phyloP scores from a whole-genome alignment of 2,329 filamentous ascomycete species.

The Akanthomyces muscarius region DNA sequence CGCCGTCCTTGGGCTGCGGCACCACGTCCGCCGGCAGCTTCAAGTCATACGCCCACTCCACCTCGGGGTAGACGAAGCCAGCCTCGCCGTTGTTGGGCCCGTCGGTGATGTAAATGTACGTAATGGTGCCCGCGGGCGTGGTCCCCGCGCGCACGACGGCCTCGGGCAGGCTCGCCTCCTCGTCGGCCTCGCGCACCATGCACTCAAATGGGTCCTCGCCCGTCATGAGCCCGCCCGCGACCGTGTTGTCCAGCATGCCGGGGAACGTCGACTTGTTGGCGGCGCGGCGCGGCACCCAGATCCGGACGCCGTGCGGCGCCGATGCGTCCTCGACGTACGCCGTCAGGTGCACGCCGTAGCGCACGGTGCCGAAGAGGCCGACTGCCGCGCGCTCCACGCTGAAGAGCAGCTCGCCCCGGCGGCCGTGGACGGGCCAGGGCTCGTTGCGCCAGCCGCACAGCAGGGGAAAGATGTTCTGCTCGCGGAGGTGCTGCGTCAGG shows the following conservation, averaged over 20 bases:
- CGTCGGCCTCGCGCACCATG: constrained; percentile 77
- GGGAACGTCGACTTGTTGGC: constrained; percentile 80
- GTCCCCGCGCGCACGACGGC: constrained; percentile 59
- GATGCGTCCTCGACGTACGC: constrained; percentile 55
- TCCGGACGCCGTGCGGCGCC: constrained; percentile 55
- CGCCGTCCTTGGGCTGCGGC: constrained; percentile 77
- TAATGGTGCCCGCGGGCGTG: constrained; percentile 64
- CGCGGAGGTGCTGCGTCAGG: constrained; percentile 64
- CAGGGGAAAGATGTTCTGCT: constrained; percentile 67
- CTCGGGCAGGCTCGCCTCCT: constrained; percentile 80
- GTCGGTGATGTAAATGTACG: constrained; percentile 81
- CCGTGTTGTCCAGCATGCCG: constrained; percentile 92
- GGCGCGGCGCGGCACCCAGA: constrained; percentile 82
- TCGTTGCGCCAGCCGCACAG: constrained; percentile 78
- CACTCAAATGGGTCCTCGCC: constrained; percentile 78
- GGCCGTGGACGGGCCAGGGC: constrained; percentile 71
- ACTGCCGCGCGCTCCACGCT: constrained; percentile 73
- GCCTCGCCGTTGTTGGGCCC: constrained; percentile 73
- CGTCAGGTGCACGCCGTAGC: constrained; percentile 79
- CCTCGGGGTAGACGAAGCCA: constrained; percentile 82
- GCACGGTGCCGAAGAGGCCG: constrained; percentile 69
- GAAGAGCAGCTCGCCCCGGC: constrained; percentile 60
- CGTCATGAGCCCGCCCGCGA: constrained; percentile 73
- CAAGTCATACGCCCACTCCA: constrained; percentile 87
- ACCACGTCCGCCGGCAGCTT: constrained; percentile 65